phyloP scores from a whole-genome alignment of 805 yeast species.

The Diddensiella santjacobensis region DNA sequence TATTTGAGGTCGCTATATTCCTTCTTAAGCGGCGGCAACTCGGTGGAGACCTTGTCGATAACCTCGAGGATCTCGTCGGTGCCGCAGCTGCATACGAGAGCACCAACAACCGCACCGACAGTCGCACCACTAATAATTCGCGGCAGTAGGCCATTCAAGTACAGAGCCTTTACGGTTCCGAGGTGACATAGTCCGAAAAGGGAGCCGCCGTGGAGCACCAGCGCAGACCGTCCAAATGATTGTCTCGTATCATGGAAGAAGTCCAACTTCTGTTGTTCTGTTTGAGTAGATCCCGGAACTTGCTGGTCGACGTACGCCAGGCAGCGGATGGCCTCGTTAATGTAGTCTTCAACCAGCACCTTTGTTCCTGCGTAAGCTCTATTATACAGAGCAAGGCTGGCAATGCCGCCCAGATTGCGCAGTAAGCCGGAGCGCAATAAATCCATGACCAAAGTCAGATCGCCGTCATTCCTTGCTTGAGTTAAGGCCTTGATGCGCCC shows the following conservation, averaged over 20 bases:
- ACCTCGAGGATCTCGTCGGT: conserved; percentile 56
- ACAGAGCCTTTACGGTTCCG: conserved; percentile 86
- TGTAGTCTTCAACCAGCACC: conserved; percentile 79
- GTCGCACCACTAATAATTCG: conserved; percentile 87
- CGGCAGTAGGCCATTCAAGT: conserved; percentile 72
- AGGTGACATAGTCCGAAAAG: conserved; percentile 90
- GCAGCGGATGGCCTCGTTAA: conserved; percentile 68
- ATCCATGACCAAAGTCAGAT: conserved; percentile 57
- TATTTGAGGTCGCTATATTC: conserved; percentile 22
- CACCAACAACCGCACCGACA: conserved; percentile 90
- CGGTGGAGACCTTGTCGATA: conserved; percentile 30
- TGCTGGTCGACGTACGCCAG: conserved; percentile 55
- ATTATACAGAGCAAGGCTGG: conserved; percentile 72
- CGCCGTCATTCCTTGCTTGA: conserved; percentile 56
- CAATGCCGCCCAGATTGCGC: conserved; percentile 87
- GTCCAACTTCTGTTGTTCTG: conserved; percentile 54
- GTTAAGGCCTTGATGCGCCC: conserved; percentile 63
- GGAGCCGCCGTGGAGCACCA: conserved; percentile 91
- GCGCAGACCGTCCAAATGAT: conserved; percentile 85
- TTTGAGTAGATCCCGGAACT: conserved; percentile 5
- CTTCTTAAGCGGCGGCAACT: conserved; percentile 23
- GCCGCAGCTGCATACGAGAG: conserved; percentile 70
- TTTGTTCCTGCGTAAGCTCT: conserved; percentile 88
- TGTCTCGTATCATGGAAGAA: conserved; percentile 84
- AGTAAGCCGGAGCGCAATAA: conserved; percentile 77